Percentiles rank a stretch among this genome's conserved stretches.
These are phyloP conservation scores for Capsicum rhomboideum DNA, from an alignment of 257 asterid species.

Conservation along the genomic window DNA sequence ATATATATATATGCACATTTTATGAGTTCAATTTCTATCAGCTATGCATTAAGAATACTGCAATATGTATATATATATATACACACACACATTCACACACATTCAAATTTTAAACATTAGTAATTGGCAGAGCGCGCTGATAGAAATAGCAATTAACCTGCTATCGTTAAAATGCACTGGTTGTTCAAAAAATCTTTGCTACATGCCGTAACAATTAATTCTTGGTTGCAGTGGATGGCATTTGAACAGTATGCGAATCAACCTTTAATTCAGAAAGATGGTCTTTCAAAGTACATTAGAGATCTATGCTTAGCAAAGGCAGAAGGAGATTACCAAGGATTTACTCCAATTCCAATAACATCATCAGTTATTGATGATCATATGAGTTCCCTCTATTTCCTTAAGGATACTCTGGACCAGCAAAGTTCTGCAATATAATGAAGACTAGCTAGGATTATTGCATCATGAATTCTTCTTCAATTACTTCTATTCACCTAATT, in stretches of 20 bases:
- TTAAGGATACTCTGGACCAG: slow-evolving; percentile 27
- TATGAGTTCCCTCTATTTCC: slow-evolving; percentile 45
- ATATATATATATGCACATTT: neutral
- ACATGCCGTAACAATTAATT: no score
- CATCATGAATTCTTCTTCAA: neutral
- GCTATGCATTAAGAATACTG: neutral
- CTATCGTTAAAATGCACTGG: neutral
- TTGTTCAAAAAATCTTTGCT: neutral
- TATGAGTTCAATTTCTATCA: neutral
- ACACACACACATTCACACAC: no score
- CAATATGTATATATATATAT: neutral
- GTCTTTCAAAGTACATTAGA: slow-evolving; percentile 37
- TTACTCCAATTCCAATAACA: slow-evolving; percentile 35
- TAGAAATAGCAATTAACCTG: neutral
- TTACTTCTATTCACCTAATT: neutral
- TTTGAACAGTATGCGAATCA: slow-evolving; percentile 52
- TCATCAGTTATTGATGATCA: slow-evolving; percentile 25
- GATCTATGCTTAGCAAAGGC: slow-evolving; percentile 48
- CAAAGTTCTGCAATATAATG: no score
- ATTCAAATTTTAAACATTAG: no score
- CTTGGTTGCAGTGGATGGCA: slow-evolving; percentile 58
- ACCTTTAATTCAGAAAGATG: slow-evolving; percentile 27
- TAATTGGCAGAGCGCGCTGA: neutral
- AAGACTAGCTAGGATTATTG: neutral
- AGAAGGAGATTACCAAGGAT: slow-evolving; percentile 44